These are phyloP conservation scores for Cordyceps cicadae DNA, from an alignment of 2,329 filamentous ascomycete genomes.

Conservation along the genomic window DNA sequence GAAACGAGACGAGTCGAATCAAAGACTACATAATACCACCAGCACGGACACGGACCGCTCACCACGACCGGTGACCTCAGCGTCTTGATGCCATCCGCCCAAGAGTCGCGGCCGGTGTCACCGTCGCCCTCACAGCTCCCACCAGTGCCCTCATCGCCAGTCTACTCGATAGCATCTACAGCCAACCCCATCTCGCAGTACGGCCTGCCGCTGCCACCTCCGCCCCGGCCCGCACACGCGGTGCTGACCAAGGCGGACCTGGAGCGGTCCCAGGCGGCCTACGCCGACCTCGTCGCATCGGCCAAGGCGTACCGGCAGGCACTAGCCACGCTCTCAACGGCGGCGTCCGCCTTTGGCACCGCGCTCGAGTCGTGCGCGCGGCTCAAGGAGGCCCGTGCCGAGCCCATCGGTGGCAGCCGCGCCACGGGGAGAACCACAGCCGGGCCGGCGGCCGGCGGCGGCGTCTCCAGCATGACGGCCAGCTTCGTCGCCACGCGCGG, in stretches of 20 bases:
- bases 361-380: slow-evolving; percentile 61
- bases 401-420: slow-evolving; percentile 37
- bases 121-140: slow-evolving; percentile 50
- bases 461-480: slow-evolving; percentile 29
- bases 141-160: slow-evolving; percentile 53
- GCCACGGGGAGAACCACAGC: slow-evolving; percentile 16
- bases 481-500: slow-evolving; percentile 37
- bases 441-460: too few relatives aligned
- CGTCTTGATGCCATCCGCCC: slow-evolving; percentile 24
- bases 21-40: not conserved
- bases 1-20: not conserved
- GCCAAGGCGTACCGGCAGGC: slow-evolving; percentile 58
- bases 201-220: slow-evolving; percentile 52
- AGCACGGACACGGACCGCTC: not conserved
- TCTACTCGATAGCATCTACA: slow-evolving; percentile 56
- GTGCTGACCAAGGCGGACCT: slow-evolving; percentile 57
- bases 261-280: slow-evolving; percentile 53
- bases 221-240: slow-evolving; percentile 48
- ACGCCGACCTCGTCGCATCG: slow-evolving; percentile 51
- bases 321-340: slow-evolving; percentile 50
- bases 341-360: slow-evolving; percentile 55
- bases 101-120: slow-evolving; percentile 32
- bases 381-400: slow-evolving; percentile 57
- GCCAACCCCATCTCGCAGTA: slow-evolving; percentile 51
- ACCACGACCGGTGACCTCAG: not conserved